A percentile compares a stretch with the other conserved stretches of the same genome.
Conservation (phyloP, 2,329 filamentous ascomycete genomes). For the Diaporthe velutina region DNA sequence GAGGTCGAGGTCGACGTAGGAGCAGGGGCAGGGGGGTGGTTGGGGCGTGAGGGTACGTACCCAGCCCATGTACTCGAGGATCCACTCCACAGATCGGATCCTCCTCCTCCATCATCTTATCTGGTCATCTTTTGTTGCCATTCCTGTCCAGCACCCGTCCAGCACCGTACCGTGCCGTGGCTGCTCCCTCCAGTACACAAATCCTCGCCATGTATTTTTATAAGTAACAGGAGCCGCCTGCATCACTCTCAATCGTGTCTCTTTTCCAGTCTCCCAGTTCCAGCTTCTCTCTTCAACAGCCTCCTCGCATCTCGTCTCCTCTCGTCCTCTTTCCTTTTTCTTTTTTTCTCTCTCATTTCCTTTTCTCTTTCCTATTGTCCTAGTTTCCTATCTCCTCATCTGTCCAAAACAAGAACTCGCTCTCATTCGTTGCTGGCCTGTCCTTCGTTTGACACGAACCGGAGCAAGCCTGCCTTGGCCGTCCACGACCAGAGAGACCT, state of each 20-base stretch:
- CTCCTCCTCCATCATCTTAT: conserved; percentile 36
- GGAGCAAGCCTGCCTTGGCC: conserved; percentile 35
- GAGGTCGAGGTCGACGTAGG: neutral
- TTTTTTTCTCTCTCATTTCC: conserved; percentile 35
- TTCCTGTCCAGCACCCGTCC: conserved; percentile 29
- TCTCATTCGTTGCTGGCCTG: conserved; percentile 36
- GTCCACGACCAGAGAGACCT: conserved; percentile 34
- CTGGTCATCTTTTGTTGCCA: conserved; percentile 35
- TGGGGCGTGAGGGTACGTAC: conserved; percentile 21
- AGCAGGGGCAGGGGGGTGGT: neutral
- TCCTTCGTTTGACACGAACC: conserved; percentile 38
- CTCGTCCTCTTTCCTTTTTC: conserved; percentile 27
- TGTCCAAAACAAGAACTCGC: conserved; percentile 24
- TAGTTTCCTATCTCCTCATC: conserved; percentile 34
- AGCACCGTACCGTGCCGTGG: neutral
- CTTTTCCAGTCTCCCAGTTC: conserved; percentile 31
- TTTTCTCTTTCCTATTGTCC: conserved; percentile 22
- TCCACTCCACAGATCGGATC: conserved; percentile 31
- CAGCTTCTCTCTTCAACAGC: conserved; percentile 38
- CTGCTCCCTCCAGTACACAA: conserved; percentile 7
- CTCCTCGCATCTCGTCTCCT: conserved; percentile 34
- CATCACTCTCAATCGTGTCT: conserved; percentile 23
- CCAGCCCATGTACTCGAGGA: conserved; percentile 27
- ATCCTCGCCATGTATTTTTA: conserved; percentile 38
- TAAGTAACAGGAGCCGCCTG: conserved; percentile 34